A percentile compares a stretch with the other conserved stretches of the same genome.
Conservation (phyloP, 805 yeast genomes). For the Kodamaea kakaduensis region DNA sequence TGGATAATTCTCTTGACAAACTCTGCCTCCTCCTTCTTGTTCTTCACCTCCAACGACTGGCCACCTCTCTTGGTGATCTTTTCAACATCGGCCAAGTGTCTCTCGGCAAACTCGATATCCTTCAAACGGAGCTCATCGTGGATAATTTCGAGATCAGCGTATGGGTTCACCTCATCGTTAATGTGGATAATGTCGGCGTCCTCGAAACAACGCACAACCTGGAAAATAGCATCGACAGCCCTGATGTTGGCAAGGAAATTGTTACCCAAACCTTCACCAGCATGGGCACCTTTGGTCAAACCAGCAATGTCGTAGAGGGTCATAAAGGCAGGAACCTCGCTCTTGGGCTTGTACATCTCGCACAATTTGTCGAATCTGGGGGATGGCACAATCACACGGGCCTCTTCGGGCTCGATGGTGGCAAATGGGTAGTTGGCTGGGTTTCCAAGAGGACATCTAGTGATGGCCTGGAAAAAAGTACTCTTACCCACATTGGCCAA, state of each 20-base stretch:
- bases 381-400: constrained; percentile 91
- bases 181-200: constrained; percentile 97
- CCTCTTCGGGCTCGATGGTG: constrained; percentile 97
- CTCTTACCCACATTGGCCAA: constrained; percentile 95
- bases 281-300: constrained; percentile 92
- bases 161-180: constrained; percentile 90
- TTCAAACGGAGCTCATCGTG: constrained; percentile 88
- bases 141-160: constrained; percentile 89
- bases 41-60: constrained; percentile 83
- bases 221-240: constrained; percentile 96
- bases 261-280: constrained; percentile 97
- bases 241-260: constrained; percentile 95
- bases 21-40: constrained; percentile 79
- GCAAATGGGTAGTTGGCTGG: constrained; percentile 99
- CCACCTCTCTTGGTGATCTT: constrained; percentile 85
- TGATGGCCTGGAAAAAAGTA: constrained; percentile 95
- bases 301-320: constrained; percentile 98
- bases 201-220: constrained; percentile 95
- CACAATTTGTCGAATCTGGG: constrained; percentile 76
- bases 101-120: constrained; percentile 92
- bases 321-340: constrained; percentile 85
- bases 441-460: constrained; percentile 86
- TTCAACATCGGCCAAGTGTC: constrained; percentile 71
- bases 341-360: constrained; percentile 74
- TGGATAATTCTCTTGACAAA: constrained; percentile 71